These are phyloP conservation scores for Tolypocladium pustulatum DNA, from an alignment of 2,329 filamentous ascomycete genomes.

Conservation along the genomic window DNA sequence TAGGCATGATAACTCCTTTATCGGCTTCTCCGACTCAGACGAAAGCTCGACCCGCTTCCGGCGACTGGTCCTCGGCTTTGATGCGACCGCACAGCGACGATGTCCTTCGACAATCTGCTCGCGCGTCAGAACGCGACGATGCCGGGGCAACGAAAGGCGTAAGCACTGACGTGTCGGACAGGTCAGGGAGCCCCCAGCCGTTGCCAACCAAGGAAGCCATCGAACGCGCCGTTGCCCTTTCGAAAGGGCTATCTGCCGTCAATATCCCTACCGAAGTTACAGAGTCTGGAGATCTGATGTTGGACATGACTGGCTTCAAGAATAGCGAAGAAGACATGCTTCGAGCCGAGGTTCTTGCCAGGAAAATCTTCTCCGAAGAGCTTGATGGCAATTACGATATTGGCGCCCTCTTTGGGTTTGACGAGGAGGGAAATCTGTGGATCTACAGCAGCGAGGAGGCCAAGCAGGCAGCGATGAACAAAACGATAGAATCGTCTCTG, in stretches of 20 bases:
- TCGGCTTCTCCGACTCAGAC: conserved; percentile 42
- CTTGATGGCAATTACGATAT: conserved; percentile 94
- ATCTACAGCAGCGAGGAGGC: conserved; percentile 98
- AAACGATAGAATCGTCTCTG: conserved; percentile 41
- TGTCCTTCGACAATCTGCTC: conserved; percentile 36
- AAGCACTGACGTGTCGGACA: conserved; percentile 31
- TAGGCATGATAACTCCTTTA: conserved; percentile 41
- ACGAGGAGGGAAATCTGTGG: conserved; percentile 96
- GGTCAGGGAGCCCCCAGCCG: conserved; percentile 70
- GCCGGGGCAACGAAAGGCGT: conserved; percentile 27
- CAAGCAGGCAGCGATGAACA: conserved; percentile 75
- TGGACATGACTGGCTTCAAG: conserved; percentile 97
- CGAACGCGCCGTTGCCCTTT: conserved; percentile 72
- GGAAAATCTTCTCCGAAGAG: conserved; percentile 87
- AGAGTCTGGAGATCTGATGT: conserved; percentile 86
- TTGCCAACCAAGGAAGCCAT: conserved; percentile 65
- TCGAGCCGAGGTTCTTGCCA: conserved; percentile 82
- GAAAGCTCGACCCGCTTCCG: conserved; percentile 33
- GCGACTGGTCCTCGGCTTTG: conserved; percentile 37
- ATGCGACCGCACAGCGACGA: conserved; percentile 44
- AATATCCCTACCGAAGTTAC: conserved; percentile 94
- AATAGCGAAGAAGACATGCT: conserved; percentile 87
- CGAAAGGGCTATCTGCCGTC: conserved; percentile 74
- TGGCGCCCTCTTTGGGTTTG: conserved; percentile 85
- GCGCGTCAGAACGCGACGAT: conserved; percentile 22